A percentile compares a stretch with the other conserved stretches of the same genome.
Evolutionary conservation across 176 grass and related monocot species (phyloP).

Genomic region (Avena atlantica): DNA sequence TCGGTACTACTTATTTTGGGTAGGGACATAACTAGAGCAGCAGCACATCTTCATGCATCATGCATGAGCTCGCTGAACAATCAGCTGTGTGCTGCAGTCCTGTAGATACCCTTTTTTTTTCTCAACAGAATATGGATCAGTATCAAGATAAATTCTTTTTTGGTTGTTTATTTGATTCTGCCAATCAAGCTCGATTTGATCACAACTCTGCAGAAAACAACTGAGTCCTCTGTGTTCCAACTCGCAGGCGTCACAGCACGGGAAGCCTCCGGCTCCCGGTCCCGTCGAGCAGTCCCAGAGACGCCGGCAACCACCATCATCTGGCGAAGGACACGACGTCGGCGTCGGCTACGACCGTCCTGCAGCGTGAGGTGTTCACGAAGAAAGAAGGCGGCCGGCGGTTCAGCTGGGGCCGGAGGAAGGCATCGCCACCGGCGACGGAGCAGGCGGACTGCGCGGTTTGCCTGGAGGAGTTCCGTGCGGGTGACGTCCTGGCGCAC

Average conservation of each 20-base stretch:
- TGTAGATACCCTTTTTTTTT: no score
- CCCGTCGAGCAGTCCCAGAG: not conserved
- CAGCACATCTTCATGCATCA: not conserved
- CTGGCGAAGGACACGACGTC: not conserved
- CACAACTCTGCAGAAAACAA: no score
- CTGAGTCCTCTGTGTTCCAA: not conserved
- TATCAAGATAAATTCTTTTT: not conserved
- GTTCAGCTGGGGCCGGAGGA: slow-evolving; percentile 60
- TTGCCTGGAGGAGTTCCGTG: slow-evolving; percentile 79
- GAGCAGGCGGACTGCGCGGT: slow-evolving; percentile 69
- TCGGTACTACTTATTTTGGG: not conserved
- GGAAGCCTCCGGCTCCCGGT: slow-evolving; percentile 41
- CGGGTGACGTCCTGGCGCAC: slow-evolving; percentile 66
- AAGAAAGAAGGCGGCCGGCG: not conserved
- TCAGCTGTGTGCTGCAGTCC: not conserved
- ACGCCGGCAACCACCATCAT: not conserved
- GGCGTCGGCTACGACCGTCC: not conserved
- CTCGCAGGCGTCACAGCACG: slow-evolving; percentile 56
- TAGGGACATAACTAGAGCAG: not conserved
- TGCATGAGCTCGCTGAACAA: not conserved
- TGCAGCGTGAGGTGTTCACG: slow-evolving; percentile 63
- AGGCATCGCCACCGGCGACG: slow-evolving; percentile 17
- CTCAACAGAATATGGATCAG: not conserved
- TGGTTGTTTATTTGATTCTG: not conserved
- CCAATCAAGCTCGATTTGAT: not conserved